Base-by-base conservation (phyloP, 1,284 basidiomycete species). In the Ustilago hordei region DNA sequence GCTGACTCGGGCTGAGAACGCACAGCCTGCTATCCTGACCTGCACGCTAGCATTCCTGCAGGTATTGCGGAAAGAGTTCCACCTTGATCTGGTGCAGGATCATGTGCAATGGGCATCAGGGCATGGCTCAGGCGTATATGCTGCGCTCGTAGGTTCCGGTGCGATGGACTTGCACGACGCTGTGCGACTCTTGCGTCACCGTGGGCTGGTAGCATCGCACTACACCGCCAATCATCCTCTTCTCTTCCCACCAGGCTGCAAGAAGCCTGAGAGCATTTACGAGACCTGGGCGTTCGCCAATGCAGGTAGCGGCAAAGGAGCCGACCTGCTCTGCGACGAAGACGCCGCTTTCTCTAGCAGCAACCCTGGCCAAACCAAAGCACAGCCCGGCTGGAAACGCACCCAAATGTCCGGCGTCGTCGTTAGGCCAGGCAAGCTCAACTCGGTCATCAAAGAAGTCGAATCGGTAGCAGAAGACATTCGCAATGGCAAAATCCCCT, bases 201-300 rank as follows among this genome's bases (percentile, higher is more conserved):
- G 82, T 23, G 84, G 84, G 12, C 71, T 85, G 31, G 64, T 80
- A 7, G 75, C 73, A 1, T 78, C 78, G 39, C 70, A 78, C 19
- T 81, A 74, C 55, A 70, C 83, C 1, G 61, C 56, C 34, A 69
- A 79, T 28, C 69, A 84, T 50, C 80, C 82, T 0, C 70, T 78
- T 0, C 75, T 85, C 17, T 86, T 85, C 63, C 84, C 84, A 0
- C 55, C 60, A 8, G 84, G 84, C 23, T 83, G 84, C 55, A 60
- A 68, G 45, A 78, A 68, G 50, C 84, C 84, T 0, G 80, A 75
- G 9, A 84, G 73, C 67, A 68, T 84, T 32, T 86, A 83, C 66
- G 84, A 85, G 63, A 85, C 84, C 12, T 85, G 84, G 84, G 84
- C 81, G 3, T 86, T 85, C 60, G 75, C 84, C 39, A 86, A 85